Conservation (phyloP, 2,329 filamentous ascomycete genomes). For the Xylaria digitata region DNA sequence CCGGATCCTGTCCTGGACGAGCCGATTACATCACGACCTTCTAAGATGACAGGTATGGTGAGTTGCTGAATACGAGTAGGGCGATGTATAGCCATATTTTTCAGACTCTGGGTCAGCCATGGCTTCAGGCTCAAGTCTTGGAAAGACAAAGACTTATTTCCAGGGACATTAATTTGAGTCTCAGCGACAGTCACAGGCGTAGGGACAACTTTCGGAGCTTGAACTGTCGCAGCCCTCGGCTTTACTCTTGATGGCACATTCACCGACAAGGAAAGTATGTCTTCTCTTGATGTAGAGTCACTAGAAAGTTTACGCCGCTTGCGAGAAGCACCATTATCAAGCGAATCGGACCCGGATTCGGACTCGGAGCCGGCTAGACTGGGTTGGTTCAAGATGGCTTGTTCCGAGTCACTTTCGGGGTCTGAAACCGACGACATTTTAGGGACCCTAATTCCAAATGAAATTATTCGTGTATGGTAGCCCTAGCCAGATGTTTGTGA, state of each 20-base stretch:
- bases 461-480: constrained; percentile 6
- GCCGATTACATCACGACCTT: constrained; percentile 83
- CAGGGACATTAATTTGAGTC: constrained; percentile 57
- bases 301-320: constrained; percentile 52
- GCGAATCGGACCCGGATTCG: constrained; percentile 53
- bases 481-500: constrained; percentile 5
- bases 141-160: constrained; percentile 73
- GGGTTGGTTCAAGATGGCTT: constrained; percentile 38
- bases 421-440: constrained; percentile 31
- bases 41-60: constrained; percentile 92
- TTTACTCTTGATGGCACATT: constrained; percentile 66
- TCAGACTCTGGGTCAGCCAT: constrained; percentile 88
- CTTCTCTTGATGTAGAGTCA: constrained; percentile 48
- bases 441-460: constrained; percentile 8
- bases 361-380: constrained; percentile 44
- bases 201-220: constrained; percentile 29
- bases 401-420: constrained; percentile 43
- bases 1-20: constrained; percentile 95
- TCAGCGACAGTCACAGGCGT: constrained; percentile 60
- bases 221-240: constrained; percentile 46
- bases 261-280: constrained; percentile 57
- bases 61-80: constrained; percentile 93
- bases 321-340: constrained; percentile 54
- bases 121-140: constrained; percentile 77
- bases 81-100: constrained; percentile 80